Conservation (phyloP, 371 early-diverging fungal species). For the Mucor sp. region DNA sequence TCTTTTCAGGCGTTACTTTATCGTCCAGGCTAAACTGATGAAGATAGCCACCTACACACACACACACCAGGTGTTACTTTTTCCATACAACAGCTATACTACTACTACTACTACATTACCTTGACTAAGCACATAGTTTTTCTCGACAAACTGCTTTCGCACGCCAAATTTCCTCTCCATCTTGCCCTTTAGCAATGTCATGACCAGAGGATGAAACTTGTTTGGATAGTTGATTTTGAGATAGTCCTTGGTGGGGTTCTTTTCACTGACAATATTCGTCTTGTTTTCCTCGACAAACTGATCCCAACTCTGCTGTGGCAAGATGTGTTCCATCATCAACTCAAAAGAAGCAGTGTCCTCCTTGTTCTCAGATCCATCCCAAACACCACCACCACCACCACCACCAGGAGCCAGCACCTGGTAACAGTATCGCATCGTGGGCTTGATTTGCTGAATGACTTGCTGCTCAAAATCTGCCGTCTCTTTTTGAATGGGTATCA, state of each 20-base stretch:
- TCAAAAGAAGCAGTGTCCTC: slow-evolving; percentile 27
- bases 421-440: slow-evolving; percentile 31
- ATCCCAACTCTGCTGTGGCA: slow-evolving; percentile 40
- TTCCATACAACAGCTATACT: too few relatives aligned
- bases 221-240: slow-evolving; percentile 51
- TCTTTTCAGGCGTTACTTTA: slow-evolving; percentile 41
- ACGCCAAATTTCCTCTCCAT: slow-evolving; percentile 41
- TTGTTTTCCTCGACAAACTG: slow-evolving; percentile 29
- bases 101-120: too few relatives aligned
- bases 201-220: slow-evolving; percentile 42
- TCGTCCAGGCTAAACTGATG: slow-evolving; percentile 45
- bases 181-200: slow-evolving; percentile 42
- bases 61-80: too few relatives aligned
- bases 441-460: slow-evolving; percentile 20
- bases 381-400: background rate
- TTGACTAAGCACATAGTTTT: slow-evolving; percentile 44
- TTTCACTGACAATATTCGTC: slow-evolving; percentile 38
- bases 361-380: slow-evolving; percentile 26
- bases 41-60: slow-evolving; percentile 37
- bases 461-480: slow-evolving; percentile 29
- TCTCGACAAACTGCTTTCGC: slow-evolving; percentile 38
- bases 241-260: slow-evolving; percentile 36
- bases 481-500: slow-evolving; percentile 42
- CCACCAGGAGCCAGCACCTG: slow-evolving; percentile 16
- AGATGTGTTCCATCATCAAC: slow-evolving; percentile 23